phyloP scores from a whole-genome alignment of 306 rosid species.

The Citrullus mucosospermus region DNA sequence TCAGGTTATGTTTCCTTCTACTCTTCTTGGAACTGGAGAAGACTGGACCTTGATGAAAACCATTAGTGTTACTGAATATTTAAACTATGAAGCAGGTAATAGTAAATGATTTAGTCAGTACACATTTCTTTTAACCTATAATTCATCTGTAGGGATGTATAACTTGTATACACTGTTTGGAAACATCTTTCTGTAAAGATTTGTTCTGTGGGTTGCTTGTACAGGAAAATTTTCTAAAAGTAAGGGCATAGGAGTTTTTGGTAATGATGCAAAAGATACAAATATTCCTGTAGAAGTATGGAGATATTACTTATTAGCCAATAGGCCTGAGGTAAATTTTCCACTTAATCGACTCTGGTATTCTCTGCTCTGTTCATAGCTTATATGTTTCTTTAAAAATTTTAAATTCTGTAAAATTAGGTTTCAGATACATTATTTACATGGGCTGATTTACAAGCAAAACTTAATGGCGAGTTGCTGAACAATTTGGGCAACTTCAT shows the following conservation, averaged over 20 bases:
- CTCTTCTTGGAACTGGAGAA: constrained; percentile 82
- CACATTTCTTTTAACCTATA: background rate
- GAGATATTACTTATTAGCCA: constrained; percentile 92
- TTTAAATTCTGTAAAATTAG: constrained; percentile 19
- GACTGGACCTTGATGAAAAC: constrained; percentile 97
- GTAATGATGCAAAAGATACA: constrained; percentile 94
- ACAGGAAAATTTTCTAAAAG: constrained; percentile 95
- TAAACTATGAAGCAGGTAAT: constrained; percentile 87
- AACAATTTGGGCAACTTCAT: constrained; percentile 88
- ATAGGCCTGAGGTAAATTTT: constrained; percentile 83
- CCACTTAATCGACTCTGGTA: constrained; percentile 1
- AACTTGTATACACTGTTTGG: background rate
- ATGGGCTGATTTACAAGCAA: constrained; percentile 92
- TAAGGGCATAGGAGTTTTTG: constrained; percentile 88
- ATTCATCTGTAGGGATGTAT: background rate
- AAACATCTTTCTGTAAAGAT: background rate
- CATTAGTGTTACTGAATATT: constrained; percentile 90
- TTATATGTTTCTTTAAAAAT: background rate
- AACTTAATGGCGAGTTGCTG: constrained; percentile 75
- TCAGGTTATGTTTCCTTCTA: constrained; percentile 97
- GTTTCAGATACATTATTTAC: constrained; percentile 86
- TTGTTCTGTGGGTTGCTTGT: background rate
- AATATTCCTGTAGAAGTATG: constrained; percentile 88
- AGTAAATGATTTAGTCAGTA: background rate
- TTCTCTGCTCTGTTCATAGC: background rate